phyloP scores from a whole-genome alignment of 441 rosid species.

The Adansonia gregorii region DNA sequence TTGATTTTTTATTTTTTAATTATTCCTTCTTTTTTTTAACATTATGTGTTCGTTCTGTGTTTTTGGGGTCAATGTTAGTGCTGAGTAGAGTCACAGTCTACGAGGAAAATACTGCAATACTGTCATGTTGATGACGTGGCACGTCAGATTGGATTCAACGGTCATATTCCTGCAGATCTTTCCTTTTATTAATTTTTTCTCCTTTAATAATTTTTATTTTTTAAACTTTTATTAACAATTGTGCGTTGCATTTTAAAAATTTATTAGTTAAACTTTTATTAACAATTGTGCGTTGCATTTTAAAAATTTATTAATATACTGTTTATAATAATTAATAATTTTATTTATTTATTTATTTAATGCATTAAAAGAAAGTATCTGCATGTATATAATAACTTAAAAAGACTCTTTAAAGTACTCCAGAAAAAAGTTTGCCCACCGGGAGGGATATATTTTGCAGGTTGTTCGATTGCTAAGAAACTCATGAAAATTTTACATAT shows the following conservation, averaged over 20 bases:
- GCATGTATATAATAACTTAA: too few relatives aligned
- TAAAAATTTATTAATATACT: too few relatives aligned
- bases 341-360: too few relatives aligned
- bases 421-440: too few relatives aligned
- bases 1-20: not conserved
- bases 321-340: too few relatives aligned
- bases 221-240: not conserved
- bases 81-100: conserved; percentile 25
- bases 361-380: too few relatives aligned
- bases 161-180: conserved; percentile 2
- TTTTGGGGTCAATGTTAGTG: not conserved
- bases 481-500: too few relatives aligned
- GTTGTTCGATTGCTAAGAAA: too few relatives aligned
- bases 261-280: not conserved
- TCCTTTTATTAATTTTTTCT: not conserved
- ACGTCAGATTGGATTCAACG: conserved; percentile 29
- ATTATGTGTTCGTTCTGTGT: not conserved
- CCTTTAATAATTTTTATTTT: not conserved
- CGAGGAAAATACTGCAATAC: conserved; percentile 20
- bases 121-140: conserved; percentile 30
- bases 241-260: too few relatives aligned
- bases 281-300: too few relatives aligned
- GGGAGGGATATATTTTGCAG: too few relatives aligned
- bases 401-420: too few relatives aligned
- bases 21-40: not conserved